phyloP scores from a whole-genome alignment of 2,329 filamentous ascomycete species.

The Diaporthe caulivora region DNA sequence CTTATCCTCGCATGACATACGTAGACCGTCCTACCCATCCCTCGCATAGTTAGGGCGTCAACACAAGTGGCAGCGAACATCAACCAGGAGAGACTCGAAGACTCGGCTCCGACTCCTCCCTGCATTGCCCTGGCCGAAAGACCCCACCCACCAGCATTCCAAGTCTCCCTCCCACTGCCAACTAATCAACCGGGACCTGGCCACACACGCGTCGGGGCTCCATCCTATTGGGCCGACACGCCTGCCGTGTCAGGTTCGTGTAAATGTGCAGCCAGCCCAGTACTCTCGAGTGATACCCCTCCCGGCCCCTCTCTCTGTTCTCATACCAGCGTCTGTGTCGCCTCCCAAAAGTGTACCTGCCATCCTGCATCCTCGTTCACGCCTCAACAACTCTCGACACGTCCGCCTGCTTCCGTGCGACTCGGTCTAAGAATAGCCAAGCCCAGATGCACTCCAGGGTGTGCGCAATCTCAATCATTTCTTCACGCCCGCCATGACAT shows the following conservation, averaged over 20 bases:
- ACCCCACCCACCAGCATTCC: background rate
- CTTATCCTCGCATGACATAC: background rate
- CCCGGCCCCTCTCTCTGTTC: constrained; percentile 30
- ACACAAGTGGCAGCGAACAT: background rate
- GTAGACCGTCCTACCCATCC: background rate
- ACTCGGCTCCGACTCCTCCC: constrained; percentile 21
- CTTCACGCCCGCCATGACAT: constrained; percentile 6
- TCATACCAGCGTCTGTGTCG: background rate
- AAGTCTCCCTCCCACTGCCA: background rate
- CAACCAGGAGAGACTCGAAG: background rate
- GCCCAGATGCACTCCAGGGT: background rate
- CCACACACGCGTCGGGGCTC: constrained; percentile 9
- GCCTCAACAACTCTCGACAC: background rate
- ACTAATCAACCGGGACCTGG: background rate
- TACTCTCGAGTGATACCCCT: constrained; percentile 41
- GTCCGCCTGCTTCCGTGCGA: constrained; percentile 23
- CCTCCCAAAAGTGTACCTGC: constrained; percentile 25
- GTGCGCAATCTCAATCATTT: background rate
- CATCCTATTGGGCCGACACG: constrained; percentile 22
- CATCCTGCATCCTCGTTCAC: constrained; percentile 25
- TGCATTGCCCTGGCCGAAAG: constrained; percentile 8
- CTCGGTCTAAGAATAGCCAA: constrained; percentile 13
- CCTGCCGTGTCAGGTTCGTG: constrained; percentile 27
- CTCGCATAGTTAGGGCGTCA: constrained; percentile 14
- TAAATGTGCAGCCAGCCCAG: constrained; percentile 17